Evolutionary conservation across 2,329 filamentous ascomycete genomes (phyloP).

Genomic region (Fusarium napiforme): DNA sequence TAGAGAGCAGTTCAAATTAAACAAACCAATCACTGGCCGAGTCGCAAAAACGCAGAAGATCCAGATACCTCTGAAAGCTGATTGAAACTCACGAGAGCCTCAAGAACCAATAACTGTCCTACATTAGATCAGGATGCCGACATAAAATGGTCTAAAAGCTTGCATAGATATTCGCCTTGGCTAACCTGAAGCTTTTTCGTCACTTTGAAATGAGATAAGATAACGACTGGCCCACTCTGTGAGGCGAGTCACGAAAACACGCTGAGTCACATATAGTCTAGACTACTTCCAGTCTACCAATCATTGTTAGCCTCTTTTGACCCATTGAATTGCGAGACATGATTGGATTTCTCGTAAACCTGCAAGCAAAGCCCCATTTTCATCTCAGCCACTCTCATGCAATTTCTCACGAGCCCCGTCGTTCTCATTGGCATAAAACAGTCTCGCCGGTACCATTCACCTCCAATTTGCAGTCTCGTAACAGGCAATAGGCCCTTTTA

Average conservation of each 20-base stretch:
- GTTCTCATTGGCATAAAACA: neutral
- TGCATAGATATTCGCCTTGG: neutral
- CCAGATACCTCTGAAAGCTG: neutral
- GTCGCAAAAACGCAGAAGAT: neutral
- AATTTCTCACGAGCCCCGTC: neutral
- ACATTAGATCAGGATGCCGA: neutral
- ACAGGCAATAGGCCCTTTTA: accelerated
- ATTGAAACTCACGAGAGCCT: neutral
- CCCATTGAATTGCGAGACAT: neutral
- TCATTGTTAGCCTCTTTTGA: neutral
- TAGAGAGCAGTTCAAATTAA: neutral
- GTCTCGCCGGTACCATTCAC: neutral
- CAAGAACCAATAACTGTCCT: accelerated
- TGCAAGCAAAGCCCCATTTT: neutral
- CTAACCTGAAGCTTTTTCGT: neutral
- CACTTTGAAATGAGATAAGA: neutral
- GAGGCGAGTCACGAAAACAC: neutral
- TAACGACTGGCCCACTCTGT: neutral
- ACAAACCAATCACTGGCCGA: neutral
- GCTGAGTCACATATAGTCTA: neutral
- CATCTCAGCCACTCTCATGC: neutral
- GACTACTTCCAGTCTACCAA: neutral
- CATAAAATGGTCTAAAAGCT: neutral
- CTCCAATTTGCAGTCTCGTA: conserved; percentile 6
- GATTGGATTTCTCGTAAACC: conserved; percentile 1